Conservation (phyloP, 1,284 basidiomycete genomes). For the Termitomyces sp. region DNA sequence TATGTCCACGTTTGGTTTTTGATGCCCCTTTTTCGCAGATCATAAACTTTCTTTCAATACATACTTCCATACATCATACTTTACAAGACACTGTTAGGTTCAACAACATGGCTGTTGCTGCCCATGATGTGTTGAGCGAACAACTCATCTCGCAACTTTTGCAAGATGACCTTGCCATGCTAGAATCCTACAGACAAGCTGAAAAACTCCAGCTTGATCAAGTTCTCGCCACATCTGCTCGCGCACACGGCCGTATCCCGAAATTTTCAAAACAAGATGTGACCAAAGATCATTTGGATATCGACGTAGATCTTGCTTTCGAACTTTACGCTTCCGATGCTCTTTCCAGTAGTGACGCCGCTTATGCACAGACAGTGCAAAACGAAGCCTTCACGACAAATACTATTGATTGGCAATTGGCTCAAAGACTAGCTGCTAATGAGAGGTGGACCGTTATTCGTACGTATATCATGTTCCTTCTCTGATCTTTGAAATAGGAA, state of each 20-base stretch:
- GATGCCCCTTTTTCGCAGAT: background rate
- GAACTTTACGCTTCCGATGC: conserved; percentile 28
- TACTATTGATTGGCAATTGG: conserved; percentile 28
- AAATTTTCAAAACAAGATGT: conserved; percentile 13
- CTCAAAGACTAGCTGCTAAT: conserved; percentile 34
- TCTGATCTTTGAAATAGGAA: conserved; percentile 19
- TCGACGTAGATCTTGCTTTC: conserved; percentile 30
- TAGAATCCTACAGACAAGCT: conserved; percentile 25
- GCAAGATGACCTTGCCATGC: conserved; percentile 28
- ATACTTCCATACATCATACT: too few relatives aligned
- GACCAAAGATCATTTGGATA: background rate
- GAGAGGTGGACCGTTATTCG: conserved; percentile 24
- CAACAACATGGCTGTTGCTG: background rate
- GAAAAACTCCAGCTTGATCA: conserved; percentile 31
- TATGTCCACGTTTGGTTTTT: too few relatives aligned
- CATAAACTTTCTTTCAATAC: too few relatives aligned
- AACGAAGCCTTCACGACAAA: conserved; percentile 22
- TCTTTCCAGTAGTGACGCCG: conserved; percentile 27
- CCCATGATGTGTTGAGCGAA: conserved; percentile 22
- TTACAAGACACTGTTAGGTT: too few relatives aligned
- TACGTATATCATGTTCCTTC: background rate
- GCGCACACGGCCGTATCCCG: conserved; percentile 19
- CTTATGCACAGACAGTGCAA: conserved; percentile 32
- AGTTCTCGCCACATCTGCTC: conserved; percentile 22
- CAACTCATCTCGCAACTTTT: conserved; percentile 34